Base-by-base conservation (phyloP, 2,329 filamentous ascomycete genomes). In the Phialophora chinensis region DNA sequence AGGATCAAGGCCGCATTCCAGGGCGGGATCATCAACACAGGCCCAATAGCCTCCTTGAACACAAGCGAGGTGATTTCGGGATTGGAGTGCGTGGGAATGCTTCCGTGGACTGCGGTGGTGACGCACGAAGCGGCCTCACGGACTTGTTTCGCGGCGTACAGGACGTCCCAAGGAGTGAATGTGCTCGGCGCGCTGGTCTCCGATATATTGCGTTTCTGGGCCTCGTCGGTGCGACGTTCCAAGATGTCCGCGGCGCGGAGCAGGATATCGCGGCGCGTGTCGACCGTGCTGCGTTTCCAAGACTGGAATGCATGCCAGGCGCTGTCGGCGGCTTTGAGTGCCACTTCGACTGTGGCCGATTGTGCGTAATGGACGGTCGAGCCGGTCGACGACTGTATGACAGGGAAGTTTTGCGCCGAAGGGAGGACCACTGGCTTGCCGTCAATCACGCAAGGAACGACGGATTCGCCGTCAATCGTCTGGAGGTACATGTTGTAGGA, bases 1-100 rank as follows among this genome's bases (percentile, higher is more conserved):
- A 93, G 96, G 55, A 97, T 84, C 77, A 96, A 97, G 29, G 93
- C 93, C 76, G 97, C 97, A 92, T 96, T 67, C 65, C 61, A 65
- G 8, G 31, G 31, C 10, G 31, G 31, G 97, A 3, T 93, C 67
- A 97, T 83, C 3, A 85, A 87, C 35, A 95, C 91, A 8, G 90
- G 88, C 6, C 64, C 64, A n/a, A 66, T 54, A 17, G 64, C 59
- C 60, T 66, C 64, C 20, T 35, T 25, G 27, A 66, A 66, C n/a
- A 66, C 58, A 6, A 66, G 53, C 72, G 90, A 91, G 69, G 96
- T 90, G 77, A 91, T 92, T 71, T 96, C 83, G 52, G 97, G 83
- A 75, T 95, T 94, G 74, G 96, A 89, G 68, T 88, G 90, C 67
- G 93, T 87, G 79, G 90, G 90, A 70, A 93, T 86, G 33, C 92